Percentiles rank a stretch among this genome's conserved stretches.
phyloP scores from a whole-genome alignment of 495 filamentous ascomycete genomes.

The Penicillium robsamsonii region DNA sequence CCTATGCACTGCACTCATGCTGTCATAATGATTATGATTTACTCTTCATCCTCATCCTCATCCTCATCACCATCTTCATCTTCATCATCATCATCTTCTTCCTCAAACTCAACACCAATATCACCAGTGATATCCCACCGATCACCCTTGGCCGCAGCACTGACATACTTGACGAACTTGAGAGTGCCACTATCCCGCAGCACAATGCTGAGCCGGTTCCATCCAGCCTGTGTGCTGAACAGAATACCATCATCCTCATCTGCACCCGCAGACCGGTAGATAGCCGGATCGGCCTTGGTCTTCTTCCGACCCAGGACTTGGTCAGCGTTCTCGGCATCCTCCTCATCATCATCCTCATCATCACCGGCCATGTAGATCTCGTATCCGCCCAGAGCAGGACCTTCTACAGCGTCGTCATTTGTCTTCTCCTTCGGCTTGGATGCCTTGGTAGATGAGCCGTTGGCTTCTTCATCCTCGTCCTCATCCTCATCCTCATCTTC shows the following conservation, averaged over 20 bases:
- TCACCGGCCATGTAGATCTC: constrained; percentile 92
- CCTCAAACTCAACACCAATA: constrained; percentile 47
- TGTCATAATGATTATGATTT: neutral
- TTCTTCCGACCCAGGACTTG: constrained; percentile 31
- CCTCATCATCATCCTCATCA: constrained; percentile 65
- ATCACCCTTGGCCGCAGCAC: constrained; percentile 75
- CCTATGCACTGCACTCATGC: neutral
- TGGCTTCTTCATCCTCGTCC: constrained; percentile 31
- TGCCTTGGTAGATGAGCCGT: constrained; percentile 11
- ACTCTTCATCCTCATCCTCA: constrained; percentile 11
- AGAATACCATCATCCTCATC: constrained; percentile 90
- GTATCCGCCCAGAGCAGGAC: constrained; percentile 72
- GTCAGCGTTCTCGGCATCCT: constrained; percentile 29
- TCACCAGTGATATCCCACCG: constrained; percentile 86
- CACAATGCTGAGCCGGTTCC: constrained; percentile 89
- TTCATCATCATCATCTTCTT: constrained; percentile 41
- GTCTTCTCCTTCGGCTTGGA: constrained; percentile 27
- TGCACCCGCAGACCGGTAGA: constrained; percentile 71
- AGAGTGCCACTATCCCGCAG: constrained; percentile 82
- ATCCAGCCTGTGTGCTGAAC: constrained; percentile 81
- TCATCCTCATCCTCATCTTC: constrained; percentile 57
- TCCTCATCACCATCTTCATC: constrained; percentile 29
- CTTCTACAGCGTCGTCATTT: constrained; percentile 38
- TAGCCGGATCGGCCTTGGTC: constrained; percentile 64
- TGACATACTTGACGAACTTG: constrained; percentile 96